Conservation (phyloP, 345 rosid genomes). For the Linum usitatissimum region DNA sequence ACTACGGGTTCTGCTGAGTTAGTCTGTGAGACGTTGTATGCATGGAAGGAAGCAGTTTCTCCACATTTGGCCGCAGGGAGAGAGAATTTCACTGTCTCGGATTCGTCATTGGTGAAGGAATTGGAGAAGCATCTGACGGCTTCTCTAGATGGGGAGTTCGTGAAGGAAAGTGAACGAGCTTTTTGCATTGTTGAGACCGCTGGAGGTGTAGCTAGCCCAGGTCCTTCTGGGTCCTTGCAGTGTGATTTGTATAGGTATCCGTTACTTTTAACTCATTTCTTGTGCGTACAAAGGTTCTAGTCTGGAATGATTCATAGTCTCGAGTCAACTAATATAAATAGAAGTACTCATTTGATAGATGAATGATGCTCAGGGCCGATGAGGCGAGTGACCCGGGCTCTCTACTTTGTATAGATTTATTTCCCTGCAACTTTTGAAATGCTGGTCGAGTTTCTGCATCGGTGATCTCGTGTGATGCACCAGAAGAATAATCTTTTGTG, state of each 20-base stretch:
- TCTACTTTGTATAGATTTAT: too few relatives aligned
- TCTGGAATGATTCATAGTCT: not conserved
- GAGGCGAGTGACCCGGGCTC: too few relatives aligned
- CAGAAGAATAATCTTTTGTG: too few relatives aligned
- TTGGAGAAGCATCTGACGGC: slow-evolving; percentile 38
- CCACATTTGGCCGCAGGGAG: slow-evolving; percentile 85
- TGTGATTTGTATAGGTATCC: slow-evolving; percentile 76
- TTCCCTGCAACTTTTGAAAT: too few relatives aligned
- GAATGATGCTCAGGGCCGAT: too few relatives aligned
- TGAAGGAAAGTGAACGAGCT: slow-evolving; percentile 17
- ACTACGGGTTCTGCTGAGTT: slow-evolving; percentile 31
- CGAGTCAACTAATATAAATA: not conserved
- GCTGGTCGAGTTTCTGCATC: too few relatives aligned
- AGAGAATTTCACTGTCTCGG: slow-evolving; percentile 43
- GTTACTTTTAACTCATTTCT: not conserved
- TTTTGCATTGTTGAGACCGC: slow-evolving; percentile 84
- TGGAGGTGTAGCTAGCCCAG: slow-evolving; percentile 94
- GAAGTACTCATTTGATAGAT: too few relatives aligned
- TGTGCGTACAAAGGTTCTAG: not conserved
- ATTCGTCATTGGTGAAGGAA: slow-evolving; percentile 33
- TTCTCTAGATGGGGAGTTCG: slow-evolving; percentile 22
- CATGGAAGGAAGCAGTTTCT: slow-evolving; percentile 87
- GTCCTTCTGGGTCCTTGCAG: slow-evolving; percentile 81
- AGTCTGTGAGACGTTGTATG: slow-evolving; percentile 57
- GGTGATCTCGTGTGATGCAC: too few relatives aligned